Base-by-base conservation (phyloP, 352 stramenopile species). In the Aphanomyces cochlioides region DNA sequence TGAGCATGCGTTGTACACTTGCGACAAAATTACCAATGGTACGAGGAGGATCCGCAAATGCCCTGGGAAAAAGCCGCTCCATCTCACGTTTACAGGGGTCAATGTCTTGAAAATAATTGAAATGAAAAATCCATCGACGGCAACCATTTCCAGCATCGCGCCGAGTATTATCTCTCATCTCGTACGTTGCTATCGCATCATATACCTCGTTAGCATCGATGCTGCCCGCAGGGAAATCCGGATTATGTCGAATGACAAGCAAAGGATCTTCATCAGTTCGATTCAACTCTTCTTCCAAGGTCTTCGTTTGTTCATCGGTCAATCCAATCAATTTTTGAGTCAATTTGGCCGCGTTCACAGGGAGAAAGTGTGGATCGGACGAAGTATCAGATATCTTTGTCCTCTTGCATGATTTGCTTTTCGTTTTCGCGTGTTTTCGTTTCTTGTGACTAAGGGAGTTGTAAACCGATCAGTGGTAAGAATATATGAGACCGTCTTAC, bases 311-410 rank as follows among this genome's bases (percentile, higher is more conserved):
- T 61, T 61, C 56, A 2, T 61, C 56, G 19, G 21, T 61, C 56
- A 61, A 61, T 61, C 56, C 56, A 61, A 61, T 61, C 56, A 61
- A 61, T 61, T 21, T 61, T 61, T 61, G 56, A 61, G 56, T 61
- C 56, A 61, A 61, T 48, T 61, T 61, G 56, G 56, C 56, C 56
- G 56, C 56, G 37, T 61, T 61, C 13, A 61, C 56, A 61, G 56
- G 56, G 19, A 61, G 56, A 61, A 61, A 61, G 56, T 61, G 56
- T 61, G 56, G 56, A 61, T 61, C 56, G 56, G 56, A 2, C 56
- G 2, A 61, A 61, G 56, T 21, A 61, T 61, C 56, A 13, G 37
- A 15, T 1, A 61, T 21, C 19, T 61, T 2, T 61, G 56, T 61
- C 56, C 56, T 61, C 56, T 1, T 61, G 56, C 56, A 61, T 61